These are phyloP conservation scores for Crithidia brevicula DNA, from an alignment of 208 protist genomes.

Conservation along the genomic window DNA sequence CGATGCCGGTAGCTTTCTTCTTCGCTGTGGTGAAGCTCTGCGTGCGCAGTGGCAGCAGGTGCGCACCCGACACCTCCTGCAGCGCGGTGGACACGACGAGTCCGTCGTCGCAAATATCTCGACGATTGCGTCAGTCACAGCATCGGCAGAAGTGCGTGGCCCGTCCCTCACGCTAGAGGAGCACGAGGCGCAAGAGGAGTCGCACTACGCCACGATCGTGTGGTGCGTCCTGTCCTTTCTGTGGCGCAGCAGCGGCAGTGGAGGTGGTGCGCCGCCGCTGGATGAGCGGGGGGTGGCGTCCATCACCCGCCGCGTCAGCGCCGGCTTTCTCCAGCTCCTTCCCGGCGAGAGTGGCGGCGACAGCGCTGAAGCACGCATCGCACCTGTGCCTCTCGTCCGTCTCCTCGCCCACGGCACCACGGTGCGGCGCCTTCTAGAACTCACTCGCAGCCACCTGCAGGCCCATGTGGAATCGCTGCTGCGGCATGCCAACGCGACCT, in stretches of 20 bases:
- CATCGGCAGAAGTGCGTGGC: not conserved
- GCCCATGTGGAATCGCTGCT: slow-evolving; percentile 26
- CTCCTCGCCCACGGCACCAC: slow-evolving; percentile 30
- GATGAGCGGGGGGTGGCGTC: slow-evolving; percentile 19
- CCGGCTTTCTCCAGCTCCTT: slow-evolving; percentile 30
- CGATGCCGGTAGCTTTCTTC: slow-evolving; percentile 25
- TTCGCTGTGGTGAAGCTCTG: slow-evolving; percentile 24
- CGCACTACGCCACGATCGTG: slow-evolving; percentile 27
- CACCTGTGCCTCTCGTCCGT: slow-evolving; percentile 19
- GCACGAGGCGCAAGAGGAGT: slow-evolving; percentile 24
- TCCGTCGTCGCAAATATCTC: not conserved
- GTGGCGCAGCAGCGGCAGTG: slow-evolving; percentile 26
- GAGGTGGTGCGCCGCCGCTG: slow-evolving; percentile 7
- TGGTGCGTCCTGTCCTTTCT: slow-evolving; percentile 23
- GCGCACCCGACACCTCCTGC: slow-evolving; percentile 17
- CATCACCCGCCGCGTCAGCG: slow-evolving; percentile 18
- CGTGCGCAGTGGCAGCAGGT: slow-evolving; percentile 28
- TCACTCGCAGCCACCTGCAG: slow-evolving; percentile 15
- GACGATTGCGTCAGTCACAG: not conserved
- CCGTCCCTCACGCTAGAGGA: slow-evolving; percentile 3
- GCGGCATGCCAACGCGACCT: not conserved
- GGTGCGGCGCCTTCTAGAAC: slow-evolving; percentile 28
- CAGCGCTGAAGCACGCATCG: not conserved
- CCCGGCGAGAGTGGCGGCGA: not conserved
- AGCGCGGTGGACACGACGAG: not conserved